Conservation (phyloP, 2,329 filamentous ascomycete genomes). For the Fusarium illudens region DNA sequence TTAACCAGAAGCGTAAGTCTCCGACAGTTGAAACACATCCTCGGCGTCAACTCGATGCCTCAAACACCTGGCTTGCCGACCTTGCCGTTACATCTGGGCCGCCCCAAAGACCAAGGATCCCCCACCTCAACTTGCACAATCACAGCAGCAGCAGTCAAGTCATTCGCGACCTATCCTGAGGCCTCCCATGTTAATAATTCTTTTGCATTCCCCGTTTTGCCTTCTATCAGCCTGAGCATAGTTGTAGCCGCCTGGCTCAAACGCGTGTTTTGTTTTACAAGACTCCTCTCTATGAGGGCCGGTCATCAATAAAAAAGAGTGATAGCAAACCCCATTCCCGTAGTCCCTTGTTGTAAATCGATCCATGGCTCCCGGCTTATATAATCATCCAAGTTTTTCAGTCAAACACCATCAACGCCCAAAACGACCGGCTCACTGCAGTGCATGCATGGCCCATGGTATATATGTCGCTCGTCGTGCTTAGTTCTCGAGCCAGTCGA, state of each 20-base stretch:
- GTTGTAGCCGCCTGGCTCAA: neutral
- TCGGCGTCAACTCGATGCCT: neutral
- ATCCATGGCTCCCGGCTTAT: conserved; percentile 16
- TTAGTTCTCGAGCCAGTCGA: conserved; percentile 70
- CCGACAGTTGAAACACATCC: neutral
- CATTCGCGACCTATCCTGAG: neutral
- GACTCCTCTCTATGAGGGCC: neutral
- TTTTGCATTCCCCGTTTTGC: neutral
- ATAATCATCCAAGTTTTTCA: conserved; percentile 16
- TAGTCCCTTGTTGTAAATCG: conserved; percentile 8
- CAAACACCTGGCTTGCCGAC: neutral
- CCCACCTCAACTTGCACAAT: neutral
- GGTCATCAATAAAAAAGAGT: neutral
- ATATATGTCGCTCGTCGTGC: conserved; percentile 13
- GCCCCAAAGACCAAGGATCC: neutral
- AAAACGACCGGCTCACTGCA: conserved; percentile 2
- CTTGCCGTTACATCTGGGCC: neutral
- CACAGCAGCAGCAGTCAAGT: neutral
- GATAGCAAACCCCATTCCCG: neutral
- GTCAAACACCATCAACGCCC: conserved; percentile 21
- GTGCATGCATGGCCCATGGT: neutral
- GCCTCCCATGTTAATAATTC: neutral
- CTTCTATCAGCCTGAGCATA: neutral
- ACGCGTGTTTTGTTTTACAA: neutral
- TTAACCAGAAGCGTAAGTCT: neutral